Conservation (phyloP, 192 early-diverging fungal species). For the Linnemannia elongata region DNA sequence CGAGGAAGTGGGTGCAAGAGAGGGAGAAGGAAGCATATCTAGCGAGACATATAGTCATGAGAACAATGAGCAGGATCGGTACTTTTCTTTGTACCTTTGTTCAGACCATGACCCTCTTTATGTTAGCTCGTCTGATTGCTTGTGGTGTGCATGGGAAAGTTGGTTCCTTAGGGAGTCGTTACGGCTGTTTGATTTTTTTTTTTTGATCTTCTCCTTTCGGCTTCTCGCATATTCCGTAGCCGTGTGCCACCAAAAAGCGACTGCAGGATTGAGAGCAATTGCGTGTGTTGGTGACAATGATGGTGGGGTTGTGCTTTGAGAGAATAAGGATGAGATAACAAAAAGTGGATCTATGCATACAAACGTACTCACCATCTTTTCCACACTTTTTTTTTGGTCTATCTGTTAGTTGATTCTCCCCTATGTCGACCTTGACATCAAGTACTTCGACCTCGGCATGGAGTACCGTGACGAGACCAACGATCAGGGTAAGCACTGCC, state of each 20-base stretch:
- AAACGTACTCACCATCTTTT: background rate
- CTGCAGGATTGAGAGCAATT: slow-evolving; percentile 6
- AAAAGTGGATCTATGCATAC: background rate
- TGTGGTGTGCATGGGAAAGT: slow-evolving; percentile 8
- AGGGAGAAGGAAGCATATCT: background rate
- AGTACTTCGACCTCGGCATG: slow-evolving; percentile 97
- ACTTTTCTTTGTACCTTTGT: background rate
- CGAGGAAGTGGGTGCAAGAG: too few relatives aligned
- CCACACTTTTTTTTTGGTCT: background rate
- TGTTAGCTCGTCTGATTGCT: background rate
- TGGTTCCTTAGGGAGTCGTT: background rate
- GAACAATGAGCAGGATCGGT: too few relatives aligned
- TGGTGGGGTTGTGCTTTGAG: background rate
- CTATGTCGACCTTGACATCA: slow-evolving; percentile 90
- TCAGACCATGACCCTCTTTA: too few relatives aligned
- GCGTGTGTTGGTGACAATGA: background rate
- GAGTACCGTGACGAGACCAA: slow-evolving; percentile 88
- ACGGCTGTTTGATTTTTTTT: background rate
- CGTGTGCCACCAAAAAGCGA: slow-evolving; percentile 34
- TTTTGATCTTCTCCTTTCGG: background rate
- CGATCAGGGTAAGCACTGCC: slow-evolving; percentile 54
- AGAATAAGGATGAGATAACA: background rate
- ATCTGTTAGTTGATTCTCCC: slow-evolving; percentile 80
- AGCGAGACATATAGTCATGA: too few relatives aligned
- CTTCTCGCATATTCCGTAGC: slow-evolving; percentile 17